phyloP scores from a whole-genome alignment of 2,329 filamentous ascomycete species.

The Venturia aucupariae region DNA sequence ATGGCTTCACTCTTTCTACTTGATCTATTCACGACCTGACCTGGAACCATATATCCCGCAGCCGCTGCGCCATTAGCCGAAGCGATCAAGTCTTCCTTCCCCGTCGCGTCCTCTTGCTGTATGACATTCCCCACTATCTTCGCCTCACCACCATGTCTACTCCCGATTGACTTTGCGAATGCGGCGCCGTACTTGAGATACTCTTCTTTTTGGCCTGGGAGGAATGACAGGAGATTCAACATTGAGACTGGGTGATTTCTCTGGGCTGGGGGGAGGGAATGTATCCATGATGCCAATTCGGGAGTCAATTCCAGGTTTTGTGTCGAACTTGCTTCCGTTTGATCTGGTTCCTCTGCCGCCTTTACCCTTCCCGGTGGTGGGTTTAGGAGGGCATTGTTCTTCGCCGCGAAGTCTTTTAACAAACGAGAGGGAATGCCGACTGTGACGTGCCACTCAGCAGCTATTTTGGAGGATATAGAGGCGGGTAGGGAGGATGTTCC shows the following conservation, averaged over 20 bases:
- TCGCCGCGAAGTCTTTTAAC: constrained; percentile 27
- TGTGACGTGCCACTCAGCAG: constrained; percentile 28
- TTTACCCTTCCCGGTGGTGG: constrained; percentile 28
- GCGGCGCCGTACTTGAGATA: constrained; percentile 52
- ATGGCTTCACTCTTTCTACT: constrained; percentile 15
- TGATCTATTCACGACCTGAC: not conserved
- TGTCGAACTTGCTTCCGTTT: constrained; percentile 25
- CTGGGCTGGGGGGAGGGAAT: constrained; percentile 14
- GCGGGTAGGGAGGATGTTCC: constrained; percentile 22
- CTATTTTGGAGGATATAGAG: constrained; percentile 20
- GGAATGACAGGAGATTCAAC: constrained; percentile 55
- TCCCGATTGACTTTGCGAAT: constrained; percentile 41
- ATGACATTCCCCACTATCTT: constrained; percentile 53
- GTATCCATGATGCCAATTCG: constrained; percentile 44
- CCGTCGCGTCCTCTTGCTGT: not conserved
- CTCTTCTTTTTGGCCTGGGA: constrained; percentile 38
- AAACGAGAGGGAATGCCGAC: constrained; percentile 38
- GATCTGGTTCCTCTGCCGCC: constrained; percentile 9
- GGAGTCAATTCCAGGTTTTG: constrained; percentile 43
- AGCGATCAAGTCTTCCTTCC: not conserved
- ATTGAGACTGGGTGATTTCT: constrained; percentile 46
- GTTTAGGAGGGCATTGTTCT: constrained; percentile 32
- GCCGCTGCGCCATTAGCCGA: not conserved
- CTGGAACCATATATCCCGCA: not conserved
- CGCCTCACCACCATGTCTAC: constrained; percentile 45